Evolutionary conservation across 495 filamentous ascomycete genomes (phyloP), one percentile per base, ranked within the genome.

Genomic region (Xeromyces bisporus): DNA sequence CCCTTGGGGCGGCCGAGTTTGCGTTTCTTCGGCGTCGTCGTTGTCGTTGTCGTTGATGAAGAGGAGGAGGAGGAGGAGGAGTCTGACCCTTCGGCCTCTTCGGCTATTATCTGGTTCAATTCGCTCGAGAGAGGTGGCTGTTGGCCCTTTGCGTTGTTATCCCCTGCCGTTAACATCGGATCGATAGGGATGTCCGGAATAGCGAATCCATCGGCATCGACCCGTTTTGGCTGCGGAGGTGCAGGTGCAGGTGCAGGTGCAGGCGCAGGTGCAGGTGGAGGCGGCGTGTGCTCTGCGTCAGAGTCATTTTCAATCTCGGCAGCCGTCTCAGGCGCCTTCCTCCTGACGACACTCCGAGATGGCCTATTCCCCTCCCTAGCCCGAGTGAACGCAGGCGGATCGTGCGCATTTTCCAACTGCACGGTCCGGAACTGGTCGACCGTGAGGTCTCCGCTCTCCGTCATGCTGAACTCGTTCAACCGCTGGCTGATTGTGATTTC

Each of bases 401-500:
- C 81, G 24, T 78, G 73, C 11, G 71, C 52, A 40, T 64, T 66
- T 34, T 79, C 64, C 31, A 75, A 35, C 49, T 71, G 67, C 16
- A 71, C 69, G 15, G 71, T 75, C 18, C 83, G 63, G 39, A 96
- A 96, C 43, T 94, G 78, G 26, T 84, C 75, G 3, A 96, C 77
- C 0, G 83, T 87, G 42, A 94, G 59, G 23, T 67, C 66, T 23
- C 80, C 75, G 41, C 74, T 80, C 30, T 77, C 75, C 0, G 86
- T 91, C 3, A 69, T 69, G 30, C 77, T 77, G 47, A 94, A 97
- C 43, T 97, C 89, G 15, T 79, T 74, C 20, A 97, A 64, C 34
- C 89, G 80, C 40, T 86, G 79, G 34, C 76, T 74, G 39, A 97
- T 80, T 2, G 89, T 97, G 18, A 77, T 60, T 41, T 91, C 87